Evolutionary conservation across 805 yeast species (phyloP), one percentile per base, ranked within the genome.

Genomic region (Starmerella bombicola): DNA sequence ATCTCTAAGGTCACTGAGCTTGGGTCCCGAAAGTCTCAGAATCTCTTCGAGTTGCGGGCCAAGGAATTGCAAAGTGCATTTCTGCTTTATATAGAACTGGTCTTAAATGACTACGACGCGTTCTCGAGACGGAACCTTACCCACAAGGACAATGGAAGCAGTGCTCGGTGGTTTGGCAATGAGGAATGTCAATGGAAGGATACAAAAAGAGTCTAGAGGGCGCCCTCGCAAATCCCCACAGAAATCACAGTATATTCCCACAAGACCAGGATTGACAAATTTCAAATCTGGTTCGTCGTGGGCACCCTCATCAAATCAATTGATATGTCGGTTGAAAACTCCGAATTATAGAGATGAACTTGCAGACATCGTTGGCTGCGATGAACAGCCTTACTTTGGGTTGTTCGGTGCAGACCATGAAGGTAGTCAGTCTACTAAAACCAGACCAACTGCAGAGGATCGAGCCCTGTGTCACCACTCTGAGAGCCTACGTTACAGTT

Each of bases 371-470:
- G 30, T 47, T 1, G 52, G 51, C 3, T 47, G 44, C 18, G 12
- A 29, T 3, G 49, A 41, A 3, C 17, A 23, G 29, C 49, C 52
- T 2, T 50, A 42, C 32, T 39, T n/a, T 16, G 50, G 45, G 4
- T 13, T 42, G 10, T 39, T 47, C 16, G 34, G 9, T 15, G 41
- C 29, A 26, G 40, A 37, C 18, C 12, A 16, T 2, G 37, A 30
- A 1, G 41, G 30, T 2, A 37, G 25, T 4, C 25, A 28, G 18
- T 35, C 40, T 16, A 21, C 12, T 3, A 21, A 28, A 5, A 40
- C 47, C 4, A 34, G 28, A 19, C 51, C 53, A 13, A 40, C 23
- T 12, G 47, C 46, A 3, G 41, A 40, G 23, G 48, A 43, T 31
- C 33, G 42, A 16, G 44, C 43, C 8, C 45, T 45, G 4, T 37